Conservation (phyloP, 2,329 filamentous ascomycete genomes). For the Trichoderma sp. region DNA sequence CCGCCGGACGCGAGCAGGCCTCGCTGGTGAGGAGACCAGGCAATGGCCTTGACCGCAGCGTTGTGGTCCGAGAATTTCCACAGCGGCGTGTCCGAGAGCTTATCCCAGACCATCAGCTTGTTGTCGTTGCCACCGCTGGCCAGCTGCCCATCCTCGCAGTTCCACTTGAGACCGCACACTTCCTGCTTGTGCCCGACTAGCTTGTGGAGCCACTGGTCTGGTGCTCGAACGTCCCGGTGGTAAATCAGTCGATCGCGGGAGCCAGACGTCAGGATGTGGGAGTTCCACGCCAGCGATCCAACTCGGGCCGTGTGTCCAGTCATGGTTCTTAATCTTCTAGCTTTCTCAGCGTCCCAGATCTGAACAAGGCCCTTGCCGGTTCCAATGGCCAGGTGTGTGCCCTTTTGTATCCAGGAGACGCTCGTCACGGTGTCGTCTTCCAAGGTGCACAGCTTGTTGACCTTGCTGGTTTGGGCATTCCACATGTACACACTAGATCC, state of each 20-base stretch:
- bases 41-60: conserved; percentile 94
- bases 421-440: conserved; percentile 94
- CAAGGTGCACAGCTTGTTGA: conserved; percentile 91
- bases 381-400: conserved; percentile 92
- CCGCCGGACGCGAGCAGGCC: conserved; percentile 93
- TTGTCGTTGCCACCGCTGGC: conserved; percentile 98
- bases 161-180: conserved; percentile 96
- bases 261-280: conserved; percentile 93
- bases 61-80: conserved; percentile 95
- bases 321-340: conserved; percentile 88
- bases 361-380: conserved; percentile 93
- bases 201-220: conserved; percentile 85
- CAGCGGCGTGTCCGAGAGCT: conserved; percentile 84
- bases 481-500: conserved; percentile 97
- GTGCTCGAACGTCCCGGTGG: conserved; percentile 90
- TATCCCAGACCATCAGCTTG: conserved; percentile 98
- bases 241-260: conserved; percentile 92
- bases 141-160: conserved; percentile 90
- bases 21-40: conserved; percentile 95
- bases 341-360: conserved; percentile 93
- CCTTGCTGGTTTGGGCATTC: conserved; percentile 88
- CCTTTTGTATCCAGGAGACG: conserved; percentile 97
- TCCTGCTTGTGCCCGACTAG: conserved; percentile 96
- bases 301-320: conserved; percentile 93
- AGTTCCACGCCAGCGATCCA: conserved; percentile 94